Conservation (phyloP, 2,329 filamentous ascomycete species). For the Ophiostoma perfectum region DNA sequence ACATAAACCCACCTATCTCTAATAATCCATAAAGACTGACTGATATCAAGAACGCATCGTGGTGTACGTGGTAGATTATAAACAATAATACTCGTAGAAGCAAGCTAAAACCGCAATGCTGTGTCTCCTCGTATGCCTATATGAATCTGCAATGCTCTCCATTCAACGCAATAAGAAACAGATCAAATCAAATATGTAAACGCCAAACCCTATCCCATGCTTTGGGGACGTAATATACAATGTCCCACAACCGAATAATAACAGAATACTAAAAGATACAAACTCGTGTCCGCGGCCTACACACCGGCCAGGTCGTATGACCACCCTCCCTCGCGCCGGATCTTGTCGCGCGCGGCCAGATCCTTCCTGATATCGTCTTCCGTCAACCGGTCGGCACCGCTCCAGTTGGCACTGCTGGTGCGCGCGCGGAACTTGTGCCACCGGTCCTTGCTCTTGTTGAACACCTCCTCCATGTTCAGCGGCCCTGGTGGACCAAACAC, state of each 20-base stretch:
- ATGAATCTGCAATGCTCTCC: neutral
- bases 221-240: neutral
- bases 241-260: neutral
- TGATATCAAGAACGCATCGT: no score
- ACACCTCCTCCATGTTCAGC: conserved; percentile 94
- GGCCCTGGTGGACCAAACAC: conserved; percentile 87
- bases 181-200: conserved; percentile 9
- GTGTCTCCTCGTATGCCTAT: neutral
- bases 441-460: conserved; percentile 79
- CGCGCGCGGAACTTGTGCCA: conserved; percentile 83
- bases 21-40: no score
- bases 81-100: neutral
- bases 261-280: conserved; percentile 2
- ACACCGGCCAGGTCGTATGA: conserved; percentile 57
- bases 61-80: no score
- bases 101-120: no score
- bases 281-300: conserved; percentile 30
- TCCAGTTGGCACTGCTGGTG: conserved; percentile 95
- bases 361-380: conserved; percentile 82
- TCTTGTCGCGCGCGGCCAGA: conserved; percentile 68
- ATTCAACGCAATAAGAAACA: neutral
- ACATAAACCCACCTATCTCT: no score
- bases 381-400: conserved; percentile 71
- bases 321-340: conserved; percentile 82
- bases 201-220: conserved; percentile 4